A percentile compares a stretch with the other conserved stretches of the same genome.
phyloP scores from a whole-genome alignment of 73 alveolate species.

The Blepharisma japonicum region DNA sequence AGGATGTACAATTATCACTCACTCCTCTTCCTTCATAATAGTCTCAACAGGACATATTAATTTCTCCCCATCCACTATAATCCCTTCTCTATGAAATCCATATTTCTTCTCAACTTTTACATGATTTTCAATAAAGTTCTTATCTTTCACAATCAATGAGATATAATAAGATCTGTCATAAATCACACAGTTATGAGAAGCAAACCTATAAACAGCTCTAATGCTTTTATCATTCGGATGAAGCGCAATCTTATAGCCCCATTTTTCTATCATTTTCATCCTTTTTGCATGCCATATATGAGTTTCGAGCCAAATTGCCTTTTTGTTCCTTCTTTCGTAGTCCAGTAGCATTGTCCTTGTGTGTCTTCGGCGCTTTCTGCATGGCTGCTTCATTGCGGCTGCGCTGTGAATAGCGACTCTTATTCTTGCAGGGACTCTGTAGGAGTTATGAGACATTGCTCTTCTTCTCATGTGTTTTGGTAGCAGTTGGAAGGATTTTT shows the following conservation, averaged over 20 bases:
- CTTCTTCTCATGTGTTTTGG: conserved; percentile 96
- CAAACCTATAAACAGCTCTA: conserved; percentile 83
- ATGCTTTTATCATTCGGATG: conserved; percentile 82
- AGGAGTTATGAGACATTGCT: conserved; percentile 98
- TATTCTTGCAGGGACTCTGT: conserved; percentile 85
- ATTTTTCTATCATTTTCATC: conserved; percentile 84
- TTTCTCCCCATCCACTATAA: conserved; percentile 31
- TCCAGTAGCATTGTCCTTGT: conserved; percentile 52
- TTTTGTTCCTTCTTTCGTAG: conserved; percentile 71
- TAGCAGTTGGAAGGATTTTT: conserved; percentile 55
- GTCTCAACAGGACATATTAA: conserved; percentile 13
- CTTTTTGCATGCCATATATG: conserved; percentile 97
- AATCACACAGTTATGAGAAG: conserved; percentile 64
- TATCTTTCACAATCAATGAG: conserved; percentile 32
- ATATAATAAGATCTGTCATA: conserved; percentile 69
- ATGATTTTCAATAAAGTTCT: conserved; percentile 21
- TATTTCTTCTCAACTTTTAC: conserved; percentile 31
- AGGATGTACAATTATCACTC: conserved; percentile 5
- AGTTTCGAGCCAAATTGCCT: conserved; percentile 88
- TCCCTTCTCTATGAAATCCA: neutral
- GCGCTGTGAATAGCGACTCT: conserved; percentile 54
- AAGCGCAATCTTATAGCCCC: conserved; percentile 81
- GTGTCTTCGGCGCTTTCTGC: conserved; percentile 86
- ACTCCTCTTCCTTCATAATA: neutral
- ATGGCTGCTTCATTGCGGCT: conserved; percentile 64